A percentile compares a stretch with the other conserved stretches of the same genome.
These are phyloP conservation scores for Paramecium tetraurelia DNA, from an alignment of 73 alveolate genomes.

Conservation along the genomic window DNA sequence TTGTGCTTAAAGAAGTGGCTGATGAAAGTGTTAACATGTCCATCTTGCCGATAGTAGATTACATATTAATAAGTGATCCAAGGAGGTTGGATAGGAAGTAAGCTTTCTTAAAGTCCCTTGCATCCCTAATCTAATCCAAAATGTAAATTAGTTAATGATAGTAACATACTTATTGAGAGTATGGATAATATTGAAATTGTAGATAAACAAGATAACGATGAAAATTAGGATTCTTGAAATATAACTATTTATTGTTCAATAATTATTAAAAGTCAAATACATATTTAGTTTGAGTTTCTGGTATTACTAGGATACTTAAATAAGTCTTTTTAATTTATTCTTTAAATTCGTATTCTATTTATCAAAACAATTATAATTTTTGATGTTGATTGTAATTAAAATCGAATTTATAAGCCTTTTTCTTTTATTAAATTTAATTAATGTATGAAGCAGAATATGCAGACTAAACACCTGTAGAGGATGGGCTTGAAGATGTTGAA, in stretches of 20 bases:
- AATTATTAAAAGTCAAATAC: neutral
- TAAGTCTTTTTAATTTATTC: too few relatives aligned
- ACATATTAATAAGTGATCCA: neutral
- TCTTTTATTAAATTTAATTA: neutral
- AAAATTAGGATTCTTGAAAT: neutral
- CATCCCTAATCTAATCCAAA: neutral
- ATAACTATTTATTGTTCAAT: neutral
- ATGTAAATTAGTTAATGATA: neutral
- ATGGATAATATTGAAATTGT: neutral
- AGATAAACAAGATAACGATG: neutral
- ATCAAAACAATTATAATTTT: too few relatives aligned
- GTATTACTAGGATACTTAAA: neutral
- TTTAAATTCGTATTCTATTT: too few relatives aligned
- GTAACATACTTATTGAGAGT: neutral
- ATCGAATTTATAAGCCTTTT: neutral
- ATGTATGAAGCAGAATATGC: neutral
- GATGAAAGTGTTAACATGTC: constrained; percentile 41
- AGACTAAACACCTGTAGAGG: neutral
- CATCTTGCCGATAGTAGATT: constrained; percentile 39
- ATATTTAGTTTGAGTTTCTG: neutral
- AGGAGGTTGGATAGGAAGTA: constrained; percentile 29
- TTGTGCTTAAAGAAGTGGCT: constrained; percentile 53
- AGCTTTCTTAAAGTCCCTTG: neutral
- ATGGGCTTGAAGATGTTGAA: neutral
- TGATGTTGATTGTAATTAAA: too few relatives aligned